These are phyloP conservation scores for Ophiorrhiza pumila DNA, from an alignment of 257 asterid species.

Conservation along the genomic window DNA sequence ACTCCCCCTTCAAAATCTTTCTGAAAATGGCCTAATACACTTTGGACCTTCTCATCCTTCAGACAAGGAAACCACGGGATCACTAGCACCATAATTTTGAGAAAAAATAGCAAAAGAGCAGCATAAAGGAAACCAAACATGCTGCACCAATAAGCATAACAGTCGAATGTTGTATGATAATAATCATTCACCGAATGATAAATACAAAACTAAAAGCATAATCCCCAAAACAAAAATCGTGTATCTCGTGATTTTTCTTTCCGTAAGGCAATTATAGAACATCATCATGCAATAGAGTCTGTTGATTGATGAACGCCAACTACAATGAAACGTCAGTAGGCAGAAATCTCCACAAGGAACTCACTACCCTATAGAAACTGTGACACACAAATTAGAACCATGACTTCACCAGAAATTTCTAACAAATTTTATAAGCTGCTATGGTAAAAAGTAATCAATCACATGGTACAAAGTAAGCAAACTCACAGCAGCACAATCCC, in stretches of 20 bases:
- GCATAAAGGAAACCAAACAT: not conserved
- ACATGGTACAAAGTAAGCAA: not conserved
- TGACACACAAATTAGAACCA: not conserved
- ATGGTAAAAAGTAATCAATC: not conserved
- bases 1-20: slow-evolving; percentile 92
- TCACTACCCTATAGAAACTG: too few species aligned
- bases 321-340: not conserved
- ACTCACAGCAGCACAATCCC: not conserved
- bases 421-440: not conserved
- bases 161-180: not conserved
- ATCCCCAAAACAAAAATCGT: not conserved
- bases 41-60: slow-evolving; percentile 83
- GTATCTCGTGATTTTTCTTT: not conserved
- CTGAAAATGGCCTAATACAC: slow-evolving; percentile 81
- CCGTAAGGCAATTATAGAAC: not conserved
- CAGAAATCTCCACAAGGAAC: not conserved
- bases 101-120: not conserved
- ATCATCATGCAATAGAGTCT: not conserved
- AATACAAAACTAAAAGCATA: not conserved
- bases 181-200: not conserved
- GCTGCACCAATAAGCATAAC: not conserved
- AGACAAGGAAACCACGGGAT: slow-evolving; percentile 6
- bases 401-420: not conserved
- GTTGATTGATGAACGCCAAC: not conserved
- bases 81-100: not conserved